A percentile compares a stretch with the other conserved stretches of the same genome.
Conservation (phyloP, 129 eudicot species). For the Kitagawia praeruptora region DNA sequence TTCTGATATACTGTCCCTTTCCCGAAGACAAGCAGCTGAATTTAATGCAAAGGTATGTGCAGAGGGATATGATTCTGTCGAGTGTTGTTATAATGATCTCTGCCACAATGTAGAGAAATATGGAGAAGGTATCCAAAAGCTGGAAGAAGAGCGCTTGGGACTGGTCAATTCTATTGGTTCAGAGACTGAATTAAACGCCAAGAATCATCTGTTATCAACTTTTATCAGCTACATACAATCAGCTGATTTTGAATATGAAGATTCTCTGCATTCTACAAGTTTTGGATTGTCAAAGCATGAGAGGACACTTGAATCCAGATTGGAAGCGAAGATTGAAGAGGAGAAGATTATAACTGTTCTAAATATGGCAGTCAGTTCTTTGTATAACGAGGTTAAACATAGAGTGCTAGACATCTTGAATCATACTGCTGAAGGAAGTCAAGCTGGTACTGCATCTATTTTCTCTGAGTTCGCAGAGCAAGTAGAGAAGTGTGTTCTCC, state of each 20-base stretch:
- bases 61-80: conserved; percentile 39
- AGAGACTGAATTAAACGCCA: conserved; percentile 64
- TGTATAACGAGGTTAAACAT: conserved; percentile 67
- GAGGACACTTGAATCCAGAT: conserved; percentile 25
- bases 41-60: conserved; percentile 38
- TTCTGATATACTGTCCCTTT: conserved; percentile 48
- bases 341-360: conserved; percentile 31
- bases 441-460: conserved; percentile 36
- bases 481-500: conserved; percentile 75
- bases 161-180: conserved; percentile 66
- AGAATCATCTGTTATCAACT: conserved; percentile 58
- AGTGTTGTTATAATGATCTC: conserved; percentile 52
- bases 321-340: conserved; percentile 27
- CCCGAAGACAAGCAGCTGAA: conserved; percentile 80
- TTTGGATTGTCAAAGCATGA: conserved; percentile 30
- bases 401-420: conserved; percentile 45
- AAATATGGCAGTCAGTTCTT: conserved; percentile 49
- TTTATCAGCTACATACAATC: conserved; percentile 50
- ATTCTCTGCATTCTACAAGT: conserved; percentile 4
- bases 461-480: conserved; percentile 65
- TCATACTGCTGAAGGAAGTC: conserved; percentile 32
- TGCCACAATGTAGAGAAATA: conserved; percentile 69
- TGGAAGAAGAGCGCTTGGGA: conserved; percentile 63
- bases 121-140: conserved; percentile 70
- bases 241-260: conserved; percentile 27